These are phyloP conservation scores for Aphanomyces euteiches DNA, from an alignment of 352 stramenopile species.

Conservation along the genomic window DNA sequence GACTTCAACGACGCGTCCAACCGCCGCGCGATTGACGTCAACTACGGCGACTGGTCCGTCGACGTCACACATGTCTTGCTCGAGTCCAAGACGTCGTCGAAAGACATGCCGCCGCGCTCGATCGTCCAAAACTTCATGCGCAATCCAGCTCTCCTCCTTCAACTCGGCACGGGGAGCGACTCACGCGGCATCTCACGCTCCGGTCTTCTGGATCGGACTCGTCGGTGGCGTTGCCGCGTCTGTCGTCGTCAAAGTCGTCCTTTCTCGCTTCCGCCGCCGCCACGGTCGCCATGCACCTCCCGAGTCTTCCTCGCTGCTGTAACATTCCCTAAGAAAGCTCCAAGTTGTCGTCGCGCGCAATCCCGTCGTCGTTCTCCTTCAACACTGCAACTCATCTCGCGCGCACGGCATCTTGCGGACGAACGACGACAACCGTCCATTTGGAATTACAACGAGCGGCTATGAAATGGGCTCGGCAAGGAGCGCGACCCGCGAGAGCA, in stretches of 20 bases:
- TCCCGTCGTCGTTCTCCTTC: background rate
- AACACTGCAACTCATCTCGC: background rate
- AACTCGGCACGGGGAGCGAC: background rate
- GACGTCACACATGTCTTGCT: slow-evolving; percentile 49
- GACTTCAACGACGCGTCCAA: slow-evolving; percentile 45
- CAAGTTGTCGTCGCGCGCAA: background rate
- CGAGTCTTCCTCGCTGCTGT: background rate
- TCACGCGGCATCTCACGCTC: background rate
- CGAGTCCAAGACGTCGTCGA: slow-evolving; percentile 41
- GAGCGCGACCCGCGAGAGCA: slow-evolving; percentile 73
- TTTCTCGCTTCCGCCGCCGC: background rate
- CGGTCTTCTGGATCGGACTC: background rate
- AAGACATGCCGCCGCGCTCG: slow-evolving; percentile 53
- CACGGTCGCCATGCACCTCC: background rate
- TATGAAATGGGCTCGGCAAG: slow-evolving; percentile 40
- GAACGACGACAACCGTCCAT: no score
- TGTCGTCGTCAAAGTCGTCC: background rate
- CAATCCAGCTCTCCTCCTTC: background rate
- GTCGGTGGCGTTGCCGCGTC: background rate
- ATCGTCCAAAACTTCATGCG: slow-evolving; percentile 30
- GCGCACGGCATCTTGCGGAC: background rate
- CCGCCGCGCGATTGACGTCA: slow-evolving; percentile 53
- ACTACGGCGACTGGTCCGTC: slow-evolving; percentile 61
- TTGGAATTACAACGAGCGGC: no score
- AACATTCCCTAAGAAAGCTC: background rate